These are phyloP conservation scores for Umbelopsis vinacea DNA, from an alignment of 192 early-diverging fungal genomes.

Conservation along the genomic window DNA sequence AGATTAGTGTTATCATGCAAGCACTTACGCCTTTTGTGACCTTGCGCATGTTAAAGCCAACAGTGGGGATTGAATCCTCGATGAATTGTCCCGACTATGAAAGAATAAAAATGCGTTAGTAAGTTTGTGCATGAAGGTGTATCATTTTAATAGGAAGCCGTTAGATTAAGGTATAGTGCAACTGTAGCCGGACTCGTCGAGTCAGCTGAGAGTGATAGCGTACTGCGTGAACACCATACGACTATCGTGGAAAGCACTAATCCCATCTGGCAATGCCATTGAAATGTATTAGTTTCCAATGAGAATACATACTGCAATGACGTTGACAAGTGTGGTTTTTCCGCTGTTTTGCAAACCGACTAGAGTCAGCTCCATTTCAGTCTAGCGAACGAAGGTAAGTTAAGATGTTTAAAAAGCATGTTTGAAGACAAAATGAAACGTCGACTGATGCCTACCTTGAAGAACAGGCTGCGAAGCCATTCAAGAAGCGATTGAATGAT, in stretches of 20 bases:
- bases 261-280: background rate
- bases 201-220: background rate
- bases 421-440: background rate
- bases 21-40: slow-evolving; percentile 78
- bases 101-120: background rate
- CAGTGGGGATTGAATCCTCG: slow-evolving; percentile 95
- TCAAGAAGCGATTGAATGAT: slow-evolving; percentile 61
- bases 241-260: background rate
- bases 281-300: background rate
- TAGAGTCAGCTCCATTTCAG: slow-evolving; percentile 88
- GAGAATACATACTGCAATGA: slow-evolving; percentile 71
- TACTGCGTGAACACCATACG: background rate
- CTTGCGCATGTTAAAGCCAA: slow-evolving; percentile 99
- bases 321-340: slow-evolving; percentile 85
- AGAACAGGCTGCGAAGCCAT: slow-evolving; percentile 83
- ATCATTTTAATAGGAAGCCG: too few species aligned
- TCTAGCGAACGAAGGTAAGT: slow-evolving; percentile 39
- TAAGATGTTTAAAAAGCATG: slow-evolving; percentile 17
- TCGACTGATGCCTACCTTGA: slow-evolving; percentile 56
- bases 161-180: background rate
- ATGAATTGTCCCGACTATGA: slow-evolving; percentile 74
- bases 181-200: background rate
- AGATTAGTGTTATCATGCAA: too few species aligned
- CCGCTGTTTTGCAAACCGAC: slow-evolving; percentile 89
- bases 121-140: background rate